phyloP scores from a whole-genome alignment of 2,329 filamentous ascomycete genomes.

The Aspergillus novoparasiticus region DNA sequence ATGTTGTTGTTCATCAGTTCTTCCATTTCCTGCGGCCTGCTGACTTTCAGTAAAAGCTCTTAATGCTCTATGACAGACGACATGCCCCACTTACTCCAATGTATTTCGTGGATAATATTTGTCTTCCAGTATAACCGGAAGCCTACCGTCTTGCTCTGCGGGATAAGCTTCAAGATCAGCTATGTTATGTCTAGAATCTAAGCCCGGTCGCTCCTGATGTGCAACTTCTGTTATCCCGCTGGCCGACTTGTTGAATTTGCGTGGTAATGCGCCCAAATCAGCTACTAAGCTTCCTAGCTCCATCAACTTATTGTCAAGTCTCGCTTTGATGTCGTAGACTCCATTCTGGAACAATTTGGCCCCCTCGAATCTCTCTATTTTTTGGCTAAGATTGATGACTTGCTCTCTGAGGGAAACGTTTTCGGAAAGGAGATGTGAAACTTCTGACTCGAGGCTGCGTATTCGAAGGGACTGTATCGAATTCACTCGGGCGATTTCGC shows the following conservation, averaged over 20 bases:
- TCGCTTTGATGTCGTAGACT: slow-evolving; percentile 55
- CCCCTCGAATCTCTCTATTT: slow-evolving; percentile 52
- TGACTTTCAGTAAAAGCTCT: slow-evolving; percentile 7
- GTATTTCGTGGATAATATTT: slow-evolving; percentile 60
- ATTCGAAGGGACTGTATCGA: slow-evolving; percentile 67
- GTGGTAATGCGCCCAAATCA: slow-evolving; percentile 53
- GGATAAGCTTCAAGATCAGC: slow-evolving; percentile 19
- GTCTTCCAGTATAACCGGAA: slow-evolving; percentile 63
- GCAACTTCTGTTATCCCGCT: slow-evolving; percentile 17
- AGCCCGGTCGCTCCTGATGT: slow-evolving; percentile 13
- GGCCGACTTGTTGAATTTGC: slow-evolving; percentile 27
- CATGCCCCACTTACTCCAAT: slow-evolving; percentile 51
- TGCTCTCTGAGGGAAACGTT: slow-evolving; percentile 63
- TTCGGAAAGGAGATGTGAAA: slow-evolving; percentile 61
- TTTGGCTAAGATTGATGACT: slow-evolving; percentile 58
- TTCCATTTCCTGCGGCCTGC: slow-evolving; percentile 40
- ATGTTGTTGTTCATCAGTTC: slow-evolving; percentile 28
- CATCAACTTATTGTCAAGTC: slow-evolving; percentile 58
- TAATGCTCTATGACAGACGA: background rate
- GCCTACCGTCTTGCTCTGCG: slow-evolving; percentile 38
- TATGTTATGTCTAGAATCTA: slow-evolving; percentile 18
- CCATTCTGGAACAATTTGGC: slow-evolving; percentile 49
- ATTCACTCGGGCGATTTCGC: slow-evolving; percentile 66
- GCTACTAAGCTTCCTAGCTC: slow-evolving; percentile 58
- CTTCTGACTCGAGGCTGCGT: slow-evolving; percentile 63